Evolutionary conservation across 257 asterid genomes (phyloP).

Genomic region (Galeopsis tetrahit): DNA sequence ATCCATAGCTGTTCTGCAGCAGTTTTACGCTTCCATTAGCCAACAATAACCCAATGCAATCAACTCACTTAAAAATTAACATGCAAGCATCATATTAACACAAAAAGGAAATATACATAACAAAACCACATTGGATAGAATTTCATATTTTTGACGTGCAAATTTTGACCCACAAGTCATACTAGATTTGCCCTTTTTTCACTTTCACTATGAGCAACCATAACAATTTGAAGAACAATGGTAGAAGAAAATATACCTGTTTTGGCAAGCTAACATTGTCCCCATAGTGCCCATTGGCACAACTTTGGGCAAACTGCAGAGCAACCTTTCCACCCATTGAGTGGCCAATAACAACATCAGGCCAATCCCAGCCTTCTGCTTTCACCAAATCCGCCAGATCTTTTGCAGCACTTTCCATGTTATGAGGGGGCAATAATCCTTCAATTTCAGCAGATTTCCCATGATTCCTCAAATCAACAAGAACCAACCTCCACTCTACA

Average conservation of each 20-base stretch:
- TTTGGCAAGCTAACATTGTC: slow-evolving; percentile 58
- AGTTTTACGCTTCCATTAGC: slow-evolving; percentile 38
- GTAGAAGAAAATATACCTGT: slow-evolving; percentile 61
- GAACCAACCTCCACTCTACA: slow-evolving; percentile 82
- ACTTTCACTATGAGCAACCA: background rate
- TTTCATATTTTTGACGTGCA: slow-evolving; percentile 1
- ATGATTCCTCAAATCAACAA: slow-evolving; percentile 90
- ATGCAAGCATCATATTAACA: slow-evolving; percentile 20
- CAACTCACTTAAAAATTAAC: background rate
- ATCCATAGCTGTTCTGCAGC: slow-evolving; percentile 95
- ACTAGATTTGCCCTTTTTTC: background rate
- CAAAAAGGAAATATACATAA: background rate
- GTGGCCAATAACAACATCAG: slow-evolving; percentile 93
- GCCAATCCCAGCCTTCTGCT: slow-evolving; percentile 81
- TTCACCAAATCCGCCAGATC: slow-evolving; percentile 80
- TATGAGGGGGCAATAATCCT: slow-evolving; percentile 69
- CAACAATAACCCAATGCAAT: slow-evolving; percentile 25
- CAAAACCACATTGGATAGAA: slow-evolving; percentile 10
- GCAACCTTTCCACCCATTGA: slow-evolving; percentile 98
- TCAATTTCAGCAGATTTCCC: slow-evolving; percentile 75
- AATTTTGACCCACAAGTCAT: background rate
- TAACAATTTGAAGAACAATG: slow-evolving; percentile 5
- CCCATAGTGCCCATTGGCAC: slow-evolving; percentile 74
- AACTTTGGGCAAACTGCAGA: slow-evolving; percentile 77
- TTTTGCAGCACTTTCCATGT: slow-evolving; percentile 75